A percentile compares a stretch with the other conserved stretches of the same genome.
These are phyloP conservation scores for Blastobotrys ciferrii DNA, from an alignment of 1,139 yeast species.

Conservation along the genomic window DNA sequence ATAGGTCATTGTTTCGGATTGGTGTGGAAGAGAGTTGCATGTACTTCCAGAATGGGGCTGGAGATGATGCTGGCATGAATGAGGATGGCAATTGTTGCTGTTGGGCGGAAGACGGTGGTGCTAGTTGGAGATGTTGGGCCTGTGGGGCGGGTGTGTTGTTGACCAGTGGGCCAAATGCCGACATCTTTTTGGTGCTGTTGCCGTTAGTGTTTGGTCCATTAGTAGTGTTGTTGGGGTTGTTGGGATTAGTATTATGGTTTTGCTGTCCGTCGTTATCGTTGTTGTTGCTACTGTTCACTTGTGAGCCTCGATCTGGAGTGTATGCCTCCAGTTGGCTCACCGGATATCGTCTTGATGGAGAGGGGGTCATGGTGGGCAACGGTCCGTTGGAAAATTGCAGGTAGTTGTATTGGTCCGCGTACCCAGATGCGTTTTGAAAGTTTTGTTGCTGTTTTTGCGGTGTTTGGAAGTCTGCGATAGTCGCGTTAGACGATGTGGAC, in stretches of 20 bases:
- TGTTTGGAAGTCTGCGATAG: slow-evolving; percentile 4
- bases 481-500: slow-evolving; percentile 22
- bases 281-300: slow-evolving; percentile 1
- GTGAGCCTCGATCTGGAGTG: slow-evolving; percentile 70
- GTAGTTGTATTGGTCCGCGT: slow-evolving; percentile 28
- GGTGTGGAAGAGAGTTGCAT: slow-evolving; percentile 40
- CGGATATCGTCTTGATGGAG: slow-evolving; percentile 46
- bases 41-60: slow-evolving; percentile 45
- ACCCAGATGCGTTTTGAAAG: slow-evolving; percentile 19
- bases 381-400: slow-evolving; percentile 13
- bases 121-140: slow-evolving; percentile 33
- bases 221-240: slow-evolving; percentile 10
- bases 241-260: background rate
- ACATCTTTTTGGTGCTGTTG: slow-evolving; percentile 1
- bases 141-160: slow-evolving; percentile 29
- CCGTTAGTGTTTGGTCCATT: slow-evolving; percentile 1
- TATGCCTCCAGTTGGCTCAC: slow-evolving; percentile 65
- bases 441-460: slow-evolving; percentile 8
- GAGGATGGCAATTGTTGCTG: slow-evolving; percentile 41
- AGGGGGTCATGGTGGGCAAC: slow-evolving; percentile 39
- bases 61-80: slow-evolving; percentile 42
- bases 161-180: background rate
- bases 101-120: slow-evolving; percentile 43
- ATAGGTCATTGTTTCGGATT: slow-evolving; percentile 27
- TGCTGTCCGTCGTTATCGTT: background rate